Evolutionary conservation across 1,139 yeast species (phyloP), one percentile per base, ranked within the genome.

Genomic region (Lodderomyces oxycetoniae): DNA sequence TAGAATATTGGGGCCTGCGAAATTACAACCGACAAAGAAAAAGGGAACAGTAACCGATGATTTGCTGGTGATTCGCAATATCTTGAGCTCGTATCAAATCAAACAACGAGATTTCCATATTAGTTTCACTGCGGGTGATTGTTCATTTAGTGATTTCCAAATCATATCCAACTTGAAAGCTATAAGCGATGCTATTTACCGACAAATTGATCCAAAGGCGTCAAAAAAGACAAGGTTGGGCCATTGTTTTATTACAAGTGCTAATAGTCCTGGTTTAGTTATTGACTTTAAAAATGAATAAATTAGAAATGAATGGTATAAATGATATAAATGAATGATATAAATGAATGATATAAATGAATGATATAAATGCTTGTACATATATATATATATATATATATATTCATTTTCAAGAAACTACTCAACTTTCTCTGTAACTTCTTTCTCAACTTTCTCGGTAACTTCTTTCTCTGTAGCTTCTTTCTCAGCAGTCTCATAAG

Each of bases 21-120:
- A 95, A 19, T 71, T 91, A 44, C 82, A 89, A 86, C 98, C 98
- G 32, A 72, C 75, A 32, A 77, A 75, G 12, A 89, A 88, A 62
- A 83, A 79, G 53, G 95, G 95, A 11, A 89, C 96, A 2, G 93
- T 91, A 12, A 69, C 86, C 1, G 76, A 74, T n/a, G 77, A 86
- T 46, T 61, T 86, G 25, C 65, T 61, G 20, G 38, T 45, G 20
- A 41, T 43, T 11, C 28, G 38, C 8, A 20, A 32, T n/a, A 26
- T 37, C n/a, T 41, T 55, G 2, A 56, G 59, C 8, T 62, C 82
- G 41, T 69, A 78, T 48, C 78, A 83, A 52, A 67, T 88, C 70
- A 79, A 85, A 70, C 82, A 93, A 57, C 69, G 72, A 56, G 74
- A 66, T 42, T 69, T 66, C 39, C 73, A 67, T 35, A 63, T 91